Evolutionary conservation across 2,329 filamentous ascomycete species (phyloP).

Genomic region (Biscogniauxia mediterranea): DNA sequence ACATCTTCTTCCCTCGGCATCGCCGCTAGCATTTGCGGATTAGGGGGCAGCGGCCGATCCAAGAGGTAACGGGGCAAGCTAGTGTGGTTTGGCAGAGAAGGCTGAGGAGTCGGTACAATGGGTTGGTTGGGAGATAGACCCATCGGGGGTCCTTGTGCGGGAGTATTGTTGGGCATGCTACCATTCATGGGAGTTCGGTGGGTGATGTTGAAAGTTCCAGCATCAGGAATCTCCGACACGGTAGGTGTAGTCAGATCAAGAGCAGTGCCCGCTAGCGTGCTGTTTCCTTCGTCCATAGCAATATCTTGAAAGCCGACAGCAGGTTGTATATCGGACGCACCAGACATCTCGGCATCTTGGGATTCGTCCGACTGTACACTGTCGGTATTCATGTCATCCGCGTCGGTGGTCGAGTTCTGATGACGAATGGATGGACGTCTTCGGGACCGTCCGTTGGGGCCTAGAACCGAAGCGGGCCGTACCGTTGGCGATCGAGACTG

Average conservation of each 20-base stretch:
- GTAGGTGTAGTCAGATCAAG: slow-evolving; percentile 75
- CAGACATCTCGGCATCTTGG: slow-evolving; percentile 74
- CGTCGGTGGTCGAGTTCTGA: slow-evolving; percentile 85
- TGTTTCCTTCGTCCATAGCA: slow-evolving; percentile 74
- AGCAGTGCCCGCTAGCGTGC: slow-evolving; percentile 72
- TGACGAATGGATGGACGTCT: slow-evolving; percentile 85
- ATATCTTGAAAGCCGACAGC: slow-evolving; percentile 84
- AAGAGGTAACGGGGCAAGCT: slow-evolving; percentile 78
- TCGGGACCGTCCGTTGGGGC: slow-evolving; percentile 54
- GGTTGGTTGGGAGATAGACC: slow-evolving; percentile 74
- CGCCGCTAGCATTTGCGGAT: slow-evolving; percentile 74
- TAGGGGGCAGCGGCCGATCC: slow-evolving; percentile 68
- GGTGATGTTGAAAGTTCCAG: slow-evolving; percentile 90
- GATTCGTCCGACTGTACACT: slow-evolving; percentile 78
- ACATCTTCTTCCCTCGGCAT: slow-evolving; percentile 98
- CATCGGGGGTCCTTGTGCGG: slow-evolving; percentile 63
- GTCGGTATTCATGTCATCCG: slow-evolving; percentile 82
- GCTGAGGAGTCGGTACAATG: slow-evolving; percentile 69
- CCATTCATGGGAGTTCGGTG: slow-evolving; percentile 82
- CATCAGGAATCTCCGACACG: slow-evolving; percentile 80
- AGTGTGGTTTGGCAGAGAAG: slow-evolving; percentile 63
- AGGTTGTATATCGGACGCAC: slow-evolving; percentile 75
- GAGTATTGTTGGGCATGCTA: slow-evolving; percentile 73
- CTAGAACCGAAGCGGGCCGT: slow-evolving; percentile 51
- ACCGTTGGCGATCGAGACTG: slow-evolving; percentile 58